Percentiles rank a stretch among this genome's conserved stretches.
Evolutionary conservation across 305 asterid genomes (phyloP).

Genomic region (Fraxinus dipetala): DNA sequence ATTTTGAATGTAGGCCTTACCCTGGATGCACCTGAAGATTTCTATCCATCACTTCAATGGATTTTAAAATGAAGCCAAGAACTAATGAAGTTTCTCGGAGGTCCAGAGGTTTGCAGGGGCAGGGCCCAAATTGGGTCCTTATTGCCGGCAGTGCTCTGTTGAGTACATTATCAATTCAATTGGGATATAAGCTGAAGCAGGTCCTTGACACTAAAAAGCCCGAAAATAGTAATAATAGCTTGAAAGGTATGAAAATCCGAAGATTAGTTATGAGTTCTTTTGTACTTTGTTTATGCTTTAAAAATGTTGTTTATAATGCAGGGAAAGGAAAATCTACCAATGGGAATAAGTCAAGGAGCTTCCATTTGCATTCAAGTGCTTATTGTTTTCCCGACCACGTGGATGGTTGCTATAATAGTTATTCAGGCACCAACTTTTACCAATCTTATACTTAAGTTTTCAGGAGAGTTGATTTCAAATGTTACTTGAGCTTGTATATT

Average conservation of each 20-base stretch:
- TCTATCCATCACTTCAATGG: slow-evolving; percentile 12
- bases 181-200: slow-evolving; percentile 52
- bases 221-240: slow-evolving; percentile 24
- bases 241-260: slow-evolving; percentile 30
- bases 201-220: slow-evolving; percentile 35
- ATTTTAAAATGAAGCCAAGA: slow-evolving; percentile 37
- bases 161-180: slow-evolving; percentile 45
- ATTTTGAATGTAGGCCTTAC: neutral
- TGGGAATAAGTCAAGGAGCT: slow-evolving; percentile 31
- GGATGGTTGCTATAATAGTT: slow-evolving; percentile 31
- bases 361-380: slow-evolving; percentile 29
- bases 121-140: slow-evolving; percentile 52
- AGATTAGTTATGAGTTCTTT: neutral
- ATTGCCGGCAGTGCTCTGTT: slow-evolving; percentile 53
- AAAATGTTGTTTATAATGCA: slow-evolving; percentile 28
- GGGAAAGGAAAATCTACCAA: slow-evolving; percentile 32
- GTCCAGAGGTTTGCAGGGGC: slow-evolving; percentile 27
- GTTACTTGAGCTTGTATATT: neutral
- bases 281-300: neutral
- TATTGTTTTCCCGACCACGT: slow-evolving; percentile 35
- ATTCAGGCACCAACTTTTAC: slow-evolving; percentile 27
- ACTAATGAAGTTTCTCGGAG: slow-evolving; percentile 29
- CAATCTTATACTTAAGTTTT: neutral
- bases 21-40: neutral
- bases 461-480: neutral